Percentiles rank a stretch among this genome's conserved stretches.
phyloP scores from a whole-genome alignment of 140 eudicot genomes.

The Oenanthe javanica region DNA sequence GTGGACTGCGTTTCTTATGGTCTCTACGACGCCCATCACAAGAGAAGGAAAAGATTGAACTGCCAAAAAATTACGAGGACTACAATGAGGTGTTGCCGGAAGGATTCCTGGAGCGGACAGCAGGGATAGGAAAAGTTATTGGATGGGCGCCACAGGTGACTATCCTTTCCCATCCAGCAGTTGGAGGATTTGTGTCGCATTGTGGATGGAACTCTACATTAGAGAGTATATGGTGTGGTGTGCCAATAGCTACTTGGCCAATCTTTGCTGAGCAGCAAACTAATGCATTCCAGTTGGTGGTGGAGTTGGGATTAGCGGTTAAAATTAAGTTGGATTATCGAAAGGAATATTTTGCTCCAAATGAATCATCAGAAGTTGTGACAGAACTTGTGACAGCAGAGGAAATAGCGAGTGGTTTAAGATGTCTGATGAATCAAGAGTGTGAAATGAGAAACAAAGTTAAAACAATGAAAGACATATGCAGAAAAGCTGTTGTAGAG shows the following conservation, averaged over 20 bases:
- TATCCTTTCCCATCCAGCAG: not conserved
- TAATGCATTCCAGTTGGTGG: not conserved
- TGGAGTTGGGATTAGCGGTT: not conserved
- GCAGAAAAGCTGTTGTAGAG: constrained; percentile 8
- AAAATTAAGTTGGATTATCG: not conserved
- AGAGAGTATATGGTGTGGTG: constrained; percentile 5
- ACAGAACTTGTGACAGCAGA: not conserved
- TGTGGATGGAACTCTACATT: constrained; percentile 1
- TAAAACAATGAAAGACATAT: constrained; percentile 6
- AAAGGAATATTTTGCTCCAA: not conserved
- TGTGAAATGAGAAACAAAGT: constrained; percentile 7
- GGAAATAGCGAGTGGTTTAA: not conserved
- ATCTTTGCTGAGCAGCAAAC: not conserved
- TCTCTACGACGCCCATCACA: not conserved
- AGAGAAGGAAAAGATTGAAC: not conserved
- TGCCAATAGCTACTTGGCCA: constrained; percentile 4
- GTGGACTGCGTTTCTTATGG: not conserved
- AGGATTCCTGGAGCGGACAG: not conserved
- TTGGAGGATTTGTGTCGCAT: not conserved
- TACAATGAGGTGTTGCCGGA: not conserved
- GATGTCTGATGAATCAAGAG: constrained; percentile 4
- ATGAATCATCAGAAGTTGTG: not conserved
- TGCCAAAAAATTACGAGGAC: not conserved
- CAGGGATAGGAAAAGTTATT: not conserved
- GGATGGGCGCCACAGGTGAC: not conserved